Evolutionary conservation across 768 basidiomycete genomes (phyloP).

Genomic region (Rubroboletus satanas): DNA sequence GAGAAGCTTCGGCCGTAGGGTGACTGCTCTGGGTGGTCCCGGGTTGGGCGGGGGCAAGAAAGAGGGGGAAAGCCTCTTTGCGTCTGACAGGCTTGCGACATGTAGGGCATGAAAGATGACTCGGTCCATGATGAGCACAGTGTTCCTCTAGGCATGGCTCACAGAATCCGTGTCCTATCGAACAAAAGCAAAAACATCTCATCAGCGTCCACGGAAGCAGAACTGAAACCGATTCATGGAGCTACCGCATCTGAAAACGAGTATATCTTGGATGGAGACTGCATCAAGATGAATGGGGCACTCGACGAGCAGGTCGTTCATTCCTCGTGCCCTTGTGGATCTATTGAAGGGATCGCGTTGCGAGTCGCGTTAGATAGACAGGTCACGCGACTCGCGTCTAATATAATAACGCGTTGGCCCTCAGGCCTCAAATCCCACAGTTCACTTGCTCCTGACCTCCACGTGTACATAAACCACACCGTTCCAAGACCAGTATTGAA

Average conservation of each 20-base stretch:
- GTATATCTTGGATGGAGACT: slow-evolving; percentile 25
- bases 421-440: neutral
- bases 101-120: slow-evolving; percentile 22
- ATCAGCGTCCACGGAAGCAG: slow-evolving; percentile 10
- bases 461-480: neutral
- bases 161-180: slow-evolving; percentile 32
- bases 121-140: slow-evolving; percentile 9
- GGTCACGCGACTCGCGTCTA: neutral
- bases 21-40: neutral
- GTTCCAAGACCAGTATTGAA: neutral
- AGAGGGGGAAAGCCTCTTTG: slow-evolving; percentile 27
- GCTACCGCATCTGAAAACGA: slow-evolving; percentile 31
- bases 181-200: slow-evolving; percentile 6
- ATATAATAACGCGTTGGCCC: neutral
- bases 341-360: neutral
- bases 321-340: slow-evolving; percentile 1
- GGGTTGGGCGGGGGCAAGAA: slow-evolving; percentile 20
- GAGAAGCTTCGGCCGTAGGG: slow-evolving; percentile 3
- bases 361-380: neutral
- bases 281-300: slow-evolving; percentile 32
- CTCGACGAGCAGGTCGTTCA: slow-evolving; percentile 26
- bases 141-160: slow-evolving; percentile 26
- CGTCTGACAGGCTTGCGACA: slow-evolving; percentile 28
- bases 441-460: neutral
- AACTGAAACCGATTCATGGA: slow-evolving; percentile 4